Percentiles rank a stretch among this genome's conserved stretches.
Conservation (phyloP, 75 land plant genomes). For the Cupressus sempervirens region DNA sequence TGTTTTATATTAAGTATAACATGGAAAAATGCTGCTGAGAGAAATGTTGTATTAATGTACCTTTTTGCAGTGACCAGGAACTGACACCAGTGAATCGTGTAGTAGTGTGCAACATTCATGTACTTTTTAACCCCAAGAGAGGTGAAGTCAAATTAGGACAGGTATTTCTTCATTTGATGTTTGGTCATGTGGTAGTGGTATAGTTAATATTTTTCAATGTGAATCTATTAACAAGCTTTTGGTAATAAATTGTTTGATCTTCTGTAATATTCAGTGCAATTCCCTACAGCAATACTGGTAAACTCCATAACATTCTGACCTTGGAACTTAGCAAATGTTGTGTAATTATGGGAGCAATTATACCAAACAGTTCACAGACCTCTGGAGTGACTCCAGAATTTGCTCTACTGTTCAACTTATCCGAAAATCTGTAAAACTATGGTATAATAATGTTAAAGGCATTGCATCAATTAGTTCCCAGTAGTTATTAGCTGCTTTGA, state of each 20-base stretch:
- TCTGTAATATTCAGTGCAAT: no score
- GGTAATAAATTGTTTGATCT: neutral
- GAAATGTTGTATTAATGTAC: neutral
- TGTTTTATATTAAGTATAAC: slow-evolving; percentile 4
- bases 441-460: no score
- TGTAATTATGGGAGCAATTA: no score
- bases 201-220: neutral
- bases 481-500: no score
- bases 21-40: neutral
- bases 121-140: slow-evolving; percentile 92
- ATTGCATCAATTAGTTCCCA: no score
- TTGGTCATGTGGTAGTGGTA: neutral
- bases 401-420: no score
- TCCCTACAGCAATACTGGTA: no score
- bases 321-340: no score
- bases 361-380: no score
- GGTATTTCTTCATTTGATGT: slow-evolving; percentile 37
- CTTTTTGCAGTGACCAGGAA: slow-evolving; percentile 7
- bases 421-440: no score
- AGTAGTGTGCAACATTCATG: slow-evolving; percentile 93
- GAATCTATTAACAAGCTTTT: neutral
- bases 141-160: slow-evolving; percentile 97
- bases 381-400: no score
- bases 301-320: no score
- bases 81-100: slow-evolving; percentile 32